Evolutionary conservation across 805 yeast species (phyloP).

Genomic region (Babjeviella inositovora): DNA sequence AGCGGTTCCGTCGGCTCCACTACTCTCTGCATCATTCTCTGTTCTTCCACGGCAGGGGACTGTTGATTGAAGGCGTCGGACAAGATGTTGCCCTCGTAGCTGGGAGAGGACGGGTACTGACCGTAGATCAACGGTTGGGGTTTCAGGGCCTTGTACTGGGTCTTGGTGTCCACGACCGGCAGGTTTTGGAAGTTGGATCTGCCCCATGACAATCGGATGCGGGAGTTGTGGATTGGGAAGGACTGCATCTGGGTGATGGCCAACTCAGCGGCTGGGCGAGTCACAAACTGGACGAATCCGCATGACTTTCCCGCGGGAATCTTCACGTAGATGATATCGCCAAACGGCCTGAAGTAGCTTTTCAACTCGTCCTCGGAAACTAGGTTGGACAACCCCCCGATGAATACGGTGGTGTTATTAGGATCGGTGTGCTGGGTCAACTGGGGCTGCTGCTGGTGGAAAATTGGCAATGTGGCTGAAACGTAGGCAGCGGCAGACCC

Average conservation of each 20-base stretch:
- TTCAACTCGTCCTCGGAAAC: slow-evolving; percentile 49
- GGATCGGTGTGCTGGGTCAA: slow-evolving; percentile 63
- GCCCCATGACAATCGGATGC: slow-evolving; percentile 84
- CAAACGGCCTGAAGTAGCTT: slow-evolving; percentile 47
- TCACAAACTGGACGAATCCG: slow-evolving; percentile 75
- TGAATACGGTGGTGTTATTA: slow-evolving; percentile 59
- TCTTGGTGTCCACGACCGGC: neutral
- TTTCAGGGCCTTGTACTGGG: no score
- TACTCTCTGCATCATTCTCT: no score
- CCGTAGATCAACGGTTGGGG: no score
- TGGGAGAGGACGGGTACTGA: no score
- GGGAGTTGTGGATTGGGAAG: slow-evolving; percentile 69
- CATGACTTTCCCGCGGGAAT: slow-evolving; percentile 69
- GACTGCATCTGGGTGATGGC: slow-evolving; percentile 87
- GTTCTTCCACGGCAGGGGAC: no score
- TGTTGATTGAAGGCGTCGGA: no score
- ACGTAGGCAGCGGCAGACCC: no score
- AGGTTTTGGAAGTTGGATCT: slow-evolving; percentile 18
- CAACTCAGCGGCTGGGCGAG: slow-evolving; percentile 68
- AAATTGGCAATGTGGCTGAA: slow-evolving; percentile 5
- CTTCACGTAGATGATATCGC: slow-evolving; percentile 62
- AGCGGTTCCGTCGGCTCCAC: no score
- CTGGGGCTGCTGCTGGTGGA: slow-evolving; percentile 32
- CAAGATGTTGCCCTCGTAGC: no score
- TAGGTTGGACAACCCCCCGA: slow-evolving; percentile 46